A percentile compares a stretch with the other conserved stretches of the same genome.
phyloP scores from a whole-genome alignment of 1,284 basidiomycete genomes.

The Tremellales sp. region DNA sequence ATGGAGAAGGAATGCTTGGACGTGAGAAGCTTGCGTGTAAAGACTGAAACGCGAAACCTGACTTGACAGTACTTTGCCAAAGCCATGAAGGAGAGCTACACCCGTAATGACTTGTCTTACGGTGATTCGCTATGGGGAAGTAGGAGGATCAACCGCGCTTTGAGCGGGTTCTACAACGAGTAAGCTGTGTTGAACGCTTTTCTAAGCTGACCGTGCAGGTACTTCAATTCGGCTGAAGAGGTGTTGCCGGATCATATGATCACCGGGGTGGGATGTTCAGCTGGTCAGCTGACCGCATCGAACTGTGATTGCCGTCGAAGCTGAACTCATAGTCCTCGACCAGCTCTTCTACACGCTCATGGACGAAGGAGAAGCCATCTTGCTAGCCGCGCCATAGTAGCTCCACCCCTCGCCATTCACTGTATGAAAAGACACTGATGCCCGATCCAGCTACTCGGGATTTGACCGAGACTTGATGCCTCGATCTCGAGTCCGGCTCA shows the following conservation, averaged over 20 bases:
- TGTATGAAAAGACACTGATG: not conserved
- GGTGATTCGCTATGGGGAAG: slow-evolving; percentile 46
- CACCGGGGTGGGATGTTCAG: slow-evolving; percentile 41
- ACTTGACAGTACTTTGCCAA: slow-evolving; percentile 34
- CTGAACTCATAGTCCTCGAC: slow-evolving; percentile 34
- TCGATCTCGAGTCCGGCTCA: slow-evolving; percentile 30
- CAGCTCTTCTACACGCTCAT: slow-evolving; percentile 48
- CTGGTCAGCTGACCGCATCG: slow-evolving; percentile 17
- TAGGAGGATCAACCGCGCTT: slow-evolving; percentile 38
- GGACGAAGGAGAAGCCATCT: slow-evolving; percentile 47
- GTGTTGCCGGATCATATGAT: slow-evolving; percentile 41
- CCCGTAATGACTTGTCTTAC: slow-evolving; percentile 35
- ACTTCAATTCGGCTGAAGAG: slow-evolving; percentile 29
- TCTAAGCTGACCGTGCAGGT: slow-evolving; percentile 10
- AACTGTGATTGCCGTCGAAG: not conserved
- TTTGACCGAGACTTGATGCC: slow-evolving; percentile 44
- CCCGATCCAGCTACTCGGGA: slow-evolving; percentile 36
- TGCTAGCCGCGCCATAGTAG: slow-evolving; percentile 45
- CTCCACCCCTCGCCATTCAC: slow-evolving; percentile 17
- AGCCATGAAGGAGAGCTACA: slow-evolving; percentile 34
- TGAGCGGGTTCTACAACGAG: slow-evolving; percentile 40
- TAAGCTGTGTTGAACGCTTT: slow-evolving; percentile 7
- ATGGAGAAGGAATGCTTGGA: slow-evolving; percentile 43
- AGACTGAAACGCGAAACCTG: not conserved
- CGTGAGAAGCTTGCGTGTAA: slow-evolving; percentile 14